phyloP scores from a whole-genome alignment of 345 rosid genomes.

The Isatis tinctoria region DNA sequence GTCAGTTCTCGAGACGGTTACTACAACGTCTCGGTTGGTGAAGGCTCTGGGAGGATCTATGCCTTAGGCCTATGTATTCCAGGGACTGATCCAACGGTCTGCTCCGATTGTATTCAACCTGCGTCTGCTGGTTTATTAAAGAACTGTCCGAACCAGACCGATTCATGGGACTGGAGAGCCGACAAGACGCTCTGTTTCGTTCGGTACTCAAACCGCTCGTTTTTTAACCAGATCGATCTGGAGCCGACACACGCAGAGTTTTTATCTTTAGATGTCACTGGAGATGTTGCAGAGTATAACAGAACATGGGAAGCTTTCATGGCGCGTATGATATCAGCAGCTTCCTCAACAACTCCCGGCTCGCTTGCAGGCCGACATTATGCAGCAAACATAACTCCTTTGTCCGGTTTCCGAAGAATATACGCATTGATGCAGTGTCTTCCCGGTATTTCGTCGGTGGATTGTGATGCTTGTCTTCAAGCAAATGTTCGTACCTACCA shows the following conservation, averaged over 20 bases:
- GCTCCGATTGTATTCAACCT: conserved; percentile 27
- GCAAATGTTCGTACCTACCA: conserved; percentile 3
- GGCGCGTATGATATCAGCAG: neutral
- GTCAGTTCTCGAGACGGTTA: conserved; percentile 22
- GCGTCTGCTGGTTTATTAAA: neutral
- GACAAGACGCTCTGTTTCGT: conserved; percentile 30
- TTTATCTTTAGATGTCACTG: neutral
- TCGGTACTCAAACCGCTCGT: conserved; percentile 34
- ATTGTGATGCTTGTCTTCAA: conserved; percentile 21
- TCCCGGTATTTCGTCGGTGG: conserved; percentile 7
- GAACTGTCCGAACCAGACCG: conserved; percentile 35
- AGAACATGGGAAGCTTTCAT: conserved; percentile 9
- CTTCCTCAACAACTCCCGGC: neutral
- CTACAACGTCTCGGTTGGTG: conserved; percentile 34
- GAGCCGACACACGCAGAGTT: neutral
- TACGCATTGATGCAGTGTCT: conserved; percentile 26
- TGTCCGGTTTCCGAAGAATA: neutral
- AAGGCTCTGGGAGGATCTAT: conserved; percentile 11
- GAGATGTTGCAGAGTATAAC: neutral
- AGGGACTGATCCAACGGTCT: conserved; percentile 22
- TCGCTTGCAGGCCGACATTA: conserved; percentile 22
- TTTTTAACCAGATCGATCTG: neutral
- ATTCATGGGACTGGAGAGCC: conserved; percentile 34
- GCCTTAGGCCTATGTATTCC: conserved; percentile 32
- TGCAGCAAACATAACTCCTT: neutral